Base-by-base conservation (phyloP, 805 yeast genomes). In the Pichia cephalocereana region DNA sequence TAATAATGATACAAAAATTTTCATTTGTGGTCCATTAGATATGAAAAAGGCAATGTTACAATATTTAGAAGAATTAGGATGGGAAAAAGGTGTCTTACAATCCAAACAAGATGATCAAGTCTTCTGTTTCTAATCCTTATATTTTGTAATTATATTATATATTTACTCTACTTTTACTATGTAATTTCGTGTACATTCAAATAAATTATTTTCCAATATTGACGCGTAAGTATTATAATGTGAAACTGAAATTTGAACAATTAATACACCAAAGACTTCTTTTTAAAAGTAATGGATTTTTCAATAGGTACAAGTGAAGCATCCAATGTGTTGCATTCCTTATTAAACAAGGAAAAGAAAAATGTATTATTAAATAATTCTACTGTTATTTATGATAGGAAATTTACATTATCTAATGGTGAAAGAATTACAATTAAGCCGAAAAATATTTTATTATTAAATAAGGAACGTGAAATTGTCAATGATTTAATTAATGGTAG, bases 21-120 rank as follows among this genome's bases (percentile, higher is more conserved):
- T 83, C 50, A 71, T 85, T 38, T 84, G 90, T 67, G 95, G 95
- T 12, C 90, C 90, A 19, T 76, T 78, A 54, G 82, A 71, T 40
- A 77, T 86, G 86, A 82, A 80, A 57, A 72, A 71, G 52, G 58
- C 63, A 37, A 70, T 82, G 52, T 62, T 77, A 10, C 69, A 70
- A 38, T 69, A 71, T 45, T 71, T 86, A 15, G 68, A 69, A 41
- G 79, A 77, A 38, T 65, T 82, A 48, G 90, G 91, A 1, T 85
- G 87, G 79, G 71, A 67, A 19, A 55, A 58, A 46, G 70, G 69
- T 37, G 48, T 44, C 27, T 46, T 65, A 19, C 46, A 54, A 40
- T 66, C 70, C 0, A 54, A 59, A 14, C 62, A 57, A 49, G 62
- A 62, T 39, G 71, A 66, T 46, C 70, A 67, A 57, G 67, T 67